Percentiles rank a stretch among this genome's conserved stretches.
Evolutionary conservation across 176 grass and related monocot genomes (phyloP).

Genomic region (Oryza officinalis): DNA sequence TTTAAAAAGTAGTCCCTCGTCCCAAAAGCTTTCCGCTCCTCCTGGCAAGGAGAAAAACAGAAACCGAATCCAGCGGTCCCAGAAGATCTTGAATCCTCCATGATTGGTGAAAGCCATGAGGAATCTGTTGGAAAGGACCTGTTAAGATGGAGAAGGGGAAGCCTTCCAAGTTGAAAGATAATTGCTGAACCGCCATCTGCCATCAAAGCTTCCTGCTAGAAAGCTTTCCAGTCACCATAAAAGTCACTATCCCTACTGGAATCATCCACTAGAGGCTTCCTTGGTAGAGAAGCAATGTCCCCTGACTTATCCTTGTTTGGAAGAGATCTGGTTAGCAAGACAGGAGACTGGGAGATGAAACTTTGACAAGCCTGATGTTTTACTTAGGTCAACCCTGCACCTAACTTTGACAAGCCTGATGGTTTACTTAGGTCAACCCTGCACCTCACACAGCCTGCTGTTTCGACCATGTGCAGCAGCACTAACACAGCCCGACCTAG

Average conservation of each 20-base stretch:
- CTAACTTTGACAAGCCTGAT: neutral
- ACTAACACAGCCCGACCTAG: neutral
- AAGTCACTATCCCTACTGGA: neutral
- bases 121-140: neutral
- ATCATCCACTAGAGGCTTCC: neutral
- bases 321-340: neutral
- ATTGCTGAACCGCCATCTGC: neutral
- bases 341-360: neutral
- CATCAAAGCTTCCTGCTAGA: neutral
- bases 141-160: neutral
- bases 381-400: neutral
- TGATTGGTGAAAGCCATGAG: neutral
- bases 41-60: neutral
- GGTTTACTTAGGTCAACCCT: neutral
- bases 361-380: neutral
- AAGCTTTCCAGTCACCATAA: neutral
- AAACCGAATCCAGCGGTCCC: neutral
- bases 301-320: neutral
- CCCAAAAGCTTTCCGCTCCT: neutral
- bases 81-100: neutral
- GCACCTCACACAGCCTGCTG: neutral
- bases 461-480: neutral
- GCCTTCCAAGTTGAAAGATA: neutral
- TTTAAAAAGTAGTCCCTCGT: neutral
- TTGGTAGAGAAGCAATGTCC: neutral